Conservation (phyloP, 495 filamentous ascomycete species). For the Podospora sp. region DNA sequence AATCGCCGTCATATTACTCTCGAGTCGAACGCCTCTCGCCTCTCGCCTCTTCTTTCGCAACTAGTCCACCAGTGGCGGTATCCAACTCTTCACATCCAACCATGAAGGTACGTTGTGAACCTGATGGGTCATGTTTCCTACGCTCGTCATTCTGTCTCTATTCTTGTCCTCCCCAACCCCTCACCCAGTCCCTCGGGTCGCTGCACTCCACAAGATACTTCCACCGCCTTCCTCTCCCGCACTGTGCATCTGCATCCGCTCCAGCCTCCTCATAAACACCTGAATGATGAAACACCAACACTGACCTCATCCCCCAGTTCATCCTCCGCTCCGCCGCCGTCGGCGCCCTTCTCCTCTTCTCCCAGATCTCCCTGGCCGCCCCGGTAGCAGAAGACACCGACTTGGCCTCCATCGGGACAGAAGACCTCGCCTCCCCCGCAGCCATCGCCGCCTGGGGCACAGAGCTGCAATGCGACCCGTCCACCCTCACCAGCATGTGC, state of each 20-base stretch:
- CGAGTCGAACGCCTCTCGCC: neutral
- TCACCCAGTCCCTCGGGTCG: neutral
- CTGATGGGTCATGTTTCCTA: neutral
- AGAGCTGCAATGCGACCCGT: neutral
- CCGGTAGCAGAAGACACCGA: slow-evolving; percentile 26
- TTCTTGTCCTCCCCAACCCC: neutral
- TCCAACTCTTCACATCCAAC: neutral
- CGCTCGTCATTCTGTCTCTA: neutral
- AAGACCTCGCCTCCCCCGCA: slow-evolving; percentile 33
- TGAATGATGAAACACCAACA: no score
- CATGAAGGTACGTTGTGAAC: neutral
- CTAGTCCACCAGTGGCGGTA: neutral
- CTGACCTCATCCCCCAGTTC: neutral
- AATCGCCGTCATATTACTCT: neutral
- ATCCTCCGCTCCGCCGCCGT: neutral
- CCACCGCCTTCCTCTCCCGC: no score
- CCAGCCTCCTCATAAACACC: neutral
- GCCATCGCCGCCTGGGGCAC: neutral
- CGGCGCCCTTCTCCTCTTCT: slow-evolving; percentile 11
- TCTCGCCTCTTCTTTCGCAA: neutral
- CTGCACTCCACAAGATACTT: neutral
- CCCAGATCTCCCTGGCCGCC: neutral
- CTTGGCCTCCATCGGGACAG: neutral
- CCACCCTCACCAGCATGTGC: neutral
- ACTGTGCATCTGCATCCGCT: neutral